These are phyloP conservation scores for Colletotrichum truncatum DNA, from an alignment of 2,329 filamentous ascomycete genomes.

Conservation along the genomic window DNA sequence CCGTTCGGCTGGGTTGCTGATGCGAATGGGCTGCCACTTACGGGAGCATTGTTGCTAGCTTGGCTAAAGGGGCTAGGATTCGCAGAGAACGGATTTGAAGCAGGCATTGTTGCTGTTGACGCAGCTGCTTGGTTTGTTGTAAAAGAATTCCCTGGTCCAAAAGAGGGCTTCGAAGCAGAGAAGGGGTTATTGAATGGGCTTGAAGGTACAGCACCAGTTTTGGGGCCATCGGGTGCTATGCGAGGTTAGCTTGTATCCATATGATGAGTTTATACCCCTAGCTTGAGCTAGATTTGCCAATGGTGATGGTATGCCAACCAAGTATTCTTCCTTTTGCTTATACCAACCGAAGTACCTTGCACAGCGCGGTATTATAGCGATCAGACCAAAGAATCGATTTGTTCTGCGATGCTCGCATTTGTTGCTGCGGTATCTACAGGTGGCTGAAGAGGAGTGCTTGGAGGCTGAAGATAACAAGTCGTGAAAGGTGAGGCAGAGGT, in stretches of 20 bases:
- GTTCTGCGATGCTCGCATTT: not conserved
- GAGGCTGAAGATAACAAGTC: not conserved
- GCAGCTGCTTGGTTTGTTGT: not conserved
- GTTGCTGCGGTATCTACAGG: too few species aligned
- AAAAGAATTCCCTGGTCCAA: not conserved
- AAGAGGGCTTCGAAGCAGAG: not conserved
- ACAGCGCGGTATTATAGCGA: not conserved
- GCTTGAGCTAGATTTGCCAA: not conserved
- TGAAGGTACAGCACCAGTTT: not conserved
- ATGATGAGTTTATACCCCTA: not conserved
- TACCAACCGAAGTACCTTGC: not conserved
- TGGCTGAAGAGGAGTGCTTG: not conserved
- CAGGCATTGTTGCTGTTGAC: not conserved
- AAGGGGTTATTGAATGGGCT: constrained; percentile 19
- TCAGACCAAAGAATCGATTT: not conserved
- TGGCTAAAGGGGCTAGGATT: constrained; percentile 8
- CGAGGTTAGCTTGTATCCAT: constrained; percentile 18
- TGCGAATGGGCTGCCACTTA: constrained; percentile 11
- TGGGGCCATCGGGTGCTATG: constrained; percentile 11
- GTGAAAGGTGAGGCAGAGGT: not conserved
- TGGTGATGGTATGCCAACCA: not conserved
- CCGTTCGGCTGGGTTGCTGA: constrained; percentile 3
- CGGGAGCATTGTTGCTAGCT: not conserved
- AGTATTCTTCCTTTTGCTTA: not conserved
- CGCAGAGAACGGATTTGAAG: constrained; percentile 16